Base-by-base conservation (phyloP, 331 rosid genomes). In the Erythrophleum ivorense region DNA sequence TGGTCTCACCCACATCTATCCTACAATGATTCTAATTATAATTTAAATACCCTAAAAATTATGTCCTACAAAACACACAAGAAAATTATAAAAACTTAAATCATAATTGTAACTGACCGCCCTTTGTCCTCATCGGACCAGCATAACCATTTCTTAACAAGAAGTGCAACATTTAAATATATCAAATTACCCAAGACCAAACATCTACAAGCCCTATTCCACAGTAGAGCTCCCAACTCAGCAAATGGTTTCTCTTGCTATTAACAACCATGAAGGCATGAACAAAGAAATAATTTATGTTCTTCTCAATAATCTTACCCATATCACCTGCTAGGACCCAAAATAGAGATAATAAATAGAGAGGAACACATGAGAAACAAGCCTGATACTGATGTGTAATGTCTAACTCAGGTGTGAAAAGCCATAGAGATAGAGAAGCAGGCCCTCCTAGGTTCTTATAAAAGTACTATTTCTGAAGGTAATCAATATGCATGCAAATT, bases 361-460 rank as follows among this genome's bases (percentile, higher is more conserved):
- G 16, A 31, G 41, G 16, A 62, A 31, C 14, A 59, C 41, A 40
- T 2, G 14, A 66, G 29, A 38, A 71, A 29, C 43, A 71, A 29
- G 7, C 57, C 45, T 38, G 50, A 41, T 7, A 40, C 31, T 64
- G n/a, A 63, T 63, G 46, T 34, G 3, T 52, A 38, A 45, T 45
- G 52, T 73, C 13, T 59, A 53, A 36, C 78, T 40, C n/a, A 54
- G 18, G 34, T 10, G 5, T 54, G 33, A 41, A 33, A 9, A 38
- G 45, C 19, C 46, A 53, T n/a, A 38, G 43, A 66, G 40, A 29
- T 11, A 6, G 2, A 65, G 46, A 52, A 65, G 75, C 65, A 34
- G 16, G 19, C 63, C 46, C 3, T 52, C 75, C 65, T 52, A 34
- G 58, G 64, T 19, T 66, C 75, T 66, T 14, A 40, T 60, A 67